Conservation (phyloP, 2,329 filamentous ascomycete genomes). For the Achaetomium macrosporum region DNA sequence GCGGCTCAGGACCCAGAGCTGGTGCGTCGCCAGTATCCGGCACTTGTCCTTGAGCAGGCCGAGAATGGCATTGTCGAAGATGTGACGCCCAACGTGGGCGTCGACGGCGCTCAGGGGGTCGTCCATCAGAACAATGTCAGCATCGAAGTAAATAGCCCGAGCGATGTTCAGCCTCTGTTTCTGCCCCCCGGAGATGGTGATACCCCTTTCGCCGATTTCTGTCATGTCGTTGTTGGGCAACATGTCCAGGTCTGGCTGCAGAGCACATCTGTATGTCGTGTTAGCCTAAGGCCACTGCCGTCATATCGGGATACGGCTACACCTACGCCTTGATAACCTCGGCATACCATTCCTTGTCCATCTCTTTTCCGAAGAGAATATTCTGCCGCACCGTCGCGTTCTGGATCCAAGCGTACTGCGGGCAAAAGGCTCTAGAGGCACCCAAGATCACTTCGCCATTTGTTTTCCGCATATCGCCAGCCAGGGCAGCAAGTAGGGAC, state of each 20-base stretch:
- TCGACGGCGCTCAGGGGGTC: conserved; percentile 65
- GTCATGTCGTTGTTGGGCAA: conserved; percentile 83
- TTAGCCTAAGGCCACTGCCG: neutral
- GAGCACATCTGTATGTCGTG: conserved; percentile 55
- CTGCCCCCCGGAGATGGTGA: conserved; percentile 91
- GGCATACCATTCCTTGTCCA: conserved; percentile 73
- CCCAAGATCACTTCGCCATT: conserved; percentile 68
- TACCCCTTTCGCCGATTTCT: conserved; percentile 91
- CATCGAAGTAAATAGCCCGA: conserved; percentile 65
- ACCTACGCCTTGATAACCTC: conserved; percentile 71
- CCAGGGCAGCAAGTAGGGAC: conserved; percentile 79
- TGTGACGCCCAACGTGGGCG: conserved; percentile 63
- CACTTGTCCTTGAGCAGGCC: conserved; percentile 86
- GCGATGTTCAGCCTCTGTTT: conserved; percentile 95
- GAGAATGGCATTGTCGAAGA: conserved; percentile 92
- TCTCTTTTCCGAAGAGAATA: conserved; percentile 79
- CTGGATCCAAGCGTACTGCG: conserved; percentile 97
- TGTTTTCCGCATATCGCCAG: conserved; percentile 89
- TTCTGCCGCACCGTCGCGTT: conserved; percentile 84
- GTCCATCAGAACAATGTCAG: conserved; percentile 63
- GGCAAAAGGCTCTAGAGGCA: conserved; percentile 81
- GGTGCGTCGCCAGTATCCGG: conserved; percentile 86
- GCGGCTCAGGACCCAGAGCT: conserved; percentile 83
- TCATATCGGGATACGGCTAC: neutral
- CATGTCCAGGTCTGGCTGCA: conserved; percentile 84